A percentile compares a stretch with the other conserved stretches of the same genome.
Evolutionary conservation across 2,329 filamentous ascomycete species (phyloP).

Genomic region (Ceratocystis variospora): DNA sequence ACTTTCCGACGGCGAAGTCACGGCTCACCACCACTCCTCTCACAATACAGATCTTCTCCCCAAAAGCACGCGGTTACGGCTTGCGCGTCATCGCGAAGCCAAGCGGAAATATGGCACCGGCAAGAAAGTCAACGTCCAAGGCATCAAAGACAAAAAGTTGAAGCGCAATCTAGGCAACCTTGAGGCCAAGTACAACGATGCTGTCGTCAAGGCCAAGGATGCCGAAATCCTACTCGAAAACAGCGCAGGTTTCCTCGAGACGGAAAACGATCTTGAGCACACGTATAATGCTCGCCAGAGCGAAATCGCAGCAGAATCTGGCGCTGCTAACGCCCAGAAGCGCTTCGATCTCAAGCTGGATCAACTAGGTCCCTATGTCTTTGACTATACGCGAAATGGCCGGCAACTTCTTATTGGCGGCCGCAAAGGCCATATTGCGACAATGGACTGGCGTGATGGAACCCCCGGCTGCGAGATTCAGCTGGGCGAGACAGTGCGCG

Average conservation of each 20-base stretch:
- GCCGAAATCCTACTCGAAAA: slow-evolving; percentile 90
- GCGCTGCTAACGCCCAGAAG: slow-evolving; percentile 77
- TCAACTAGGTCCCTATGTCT: slow-evolving; percentile 70
- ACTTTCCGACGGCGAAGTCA: slow-evolving; percentile 8
- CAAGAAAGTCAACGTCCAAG: slow-evolving; percentile 54
- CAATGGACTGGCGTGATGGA: slow-evolving; percentile 89
- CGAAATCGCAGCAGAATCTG: slow-evolving; percentile 62
- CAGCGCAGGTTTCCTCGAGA: slow-evolving; percentile 68
- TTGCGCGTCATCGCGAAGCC: slow-evolving; percentile 45
- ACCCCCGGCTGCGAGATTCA: slow-evolving; percentile 87
- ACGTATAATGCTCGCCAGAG: slow-evolving; percentile 89
- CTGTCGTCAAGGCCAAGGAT: slow-evolving; percentile 75
- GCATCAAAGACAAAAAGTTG: slow-evolving; percentile 79
- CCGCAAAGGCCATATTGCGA: slow-evolving; percentile 85
- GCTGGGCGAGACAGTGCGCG: slow-evolving; percentile 76
- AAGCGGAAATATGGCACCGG: slow-evolving; percentile 75
- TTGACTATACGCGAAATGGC: slow-evolving; percentile 83
- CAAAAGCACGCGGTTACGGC: slow-evolving; percentile 37
- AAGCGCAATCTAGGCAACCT: slow-evolving; percentile 64
- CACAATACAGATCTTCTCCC: slow-evolving; percentile 32
- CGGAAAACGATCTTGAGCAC: slow-evolving; percentile 74
- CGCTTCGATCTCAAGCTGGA: slow-evolving; percentile 79
- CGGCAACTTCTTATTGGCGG: slow-evolving; percentile 73
- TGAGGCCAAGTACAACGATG: slow-evolving; percentile 71
- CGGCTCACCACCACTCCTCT: neutral